Evolutionary conservation across 2,329 filamentous ascomycete genomes (phyloP).

Genomic region (Cladosporium sp.): DNA sequence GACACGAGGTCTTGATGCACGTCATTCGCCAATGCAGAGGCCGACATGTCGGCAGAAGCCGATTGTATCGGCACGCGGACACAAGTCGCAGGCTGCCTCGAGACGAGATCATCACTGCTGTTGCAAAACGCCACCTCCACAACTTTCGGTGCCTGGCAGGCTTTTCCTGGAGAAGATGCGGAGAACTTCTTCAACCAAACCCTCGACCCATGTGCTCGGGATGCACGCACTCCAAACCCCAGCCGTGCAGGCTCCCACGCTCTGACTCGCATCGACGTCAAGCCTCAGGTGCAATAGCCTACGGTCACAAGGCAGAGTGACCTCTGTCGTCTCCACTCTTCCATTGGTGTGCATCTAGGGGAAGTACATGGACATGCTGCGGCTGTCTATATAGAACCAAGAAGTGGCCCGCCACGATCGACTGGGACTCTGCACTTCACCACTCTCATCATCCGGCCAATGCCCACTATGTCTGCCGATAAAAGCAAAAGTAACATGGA

Average conservation of each 20-base stretch:
- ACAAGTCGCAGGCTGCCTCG: neutral
- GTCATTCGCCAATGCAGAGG: neutral
- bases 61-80: neutral
- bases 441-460: neutral
- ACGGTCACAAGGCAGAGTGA: neutral
- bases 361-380: neutral
- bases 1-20: neutral
- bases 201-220: neutral
- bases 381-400: neutral
- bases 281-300: neutral
- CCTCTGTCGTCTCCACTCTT: neutral
- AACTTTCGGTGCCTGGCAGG: neutral
- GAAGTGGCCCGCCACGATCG: neutral
- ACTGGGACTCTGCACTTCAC: neutral
- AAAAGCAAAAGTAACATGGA: slow-evolving; percentile 7
- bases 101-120: neutral
- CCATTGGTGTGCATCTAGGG: neutral
- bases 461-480: neutral
- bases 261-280: neutral
- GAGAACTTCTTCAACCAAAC: neutral
- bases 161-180: slow-evolving; percentile 8
- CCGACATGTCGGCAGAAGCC: neutral
- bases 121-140: slow-evolving; percentile 7
- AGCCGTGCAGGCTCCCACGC: neutral
- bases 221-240: neutral